Percentiles rank a stretch among this genome's conserved stretches.
phyloP scores from a whole-genome alignment of 345 rosid species.

The Gossypioides kirkii region DNA sequence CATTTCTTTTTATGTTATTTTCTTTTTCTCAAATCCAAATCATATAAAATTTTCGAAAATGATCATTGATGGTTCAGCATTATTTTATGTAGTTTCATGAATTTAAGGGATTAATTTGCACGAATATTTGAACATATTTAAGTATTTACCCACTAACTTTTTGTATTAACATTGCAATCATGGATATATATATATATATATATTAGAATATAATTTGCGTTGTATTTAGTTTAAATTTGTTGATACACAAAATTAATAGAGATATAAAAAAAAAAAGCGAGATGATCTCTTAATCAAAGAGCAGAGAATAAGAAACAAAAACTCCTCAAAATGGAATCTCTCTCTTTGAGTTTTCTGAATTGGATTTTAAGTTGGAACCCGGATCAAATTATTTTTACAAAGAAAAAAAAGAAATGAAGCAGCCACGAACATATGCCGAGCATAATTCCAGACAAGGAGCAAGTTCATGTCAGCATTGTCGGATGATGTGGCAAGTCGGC shows the following conservation, averaged over 20 bases:
- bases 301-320: too few relatives aligned
- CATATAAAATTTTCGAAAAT: neutral
- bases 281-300: too few relatives aligned
- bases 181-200: neutral
- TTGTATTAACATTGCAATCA: neutral
- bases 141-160: neutral
- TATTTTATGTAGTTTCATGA: neutral
- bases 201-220: neutral
- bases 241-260: too few relatives aligned
- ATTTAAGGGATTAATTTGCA: neutral
- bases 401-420: neutral
- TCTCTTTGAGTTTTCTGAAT: too few relatives aligned
- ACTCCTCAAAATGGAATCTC: too few relatives aligned
- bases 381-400: too few relatives aligned
- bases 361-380: too few relatives aligned
- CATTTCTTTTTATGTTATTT: too few relatives aligned
- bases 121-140: neutral
- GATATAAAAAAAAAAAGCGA: too few relatives aligned
- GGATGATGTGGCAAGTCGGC: conserved; percentile 29
- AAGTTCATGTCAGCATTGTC: conserved; percentile 18
- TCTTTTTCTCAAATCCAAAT: neutral
- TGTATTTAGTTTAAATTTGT: neutral
- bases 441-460: neutral
- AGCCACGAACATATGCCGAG: neutral
- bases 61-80: neutral